Base-by-base conservation (phyloP, 2,329 filamentous ascomycete species). In the Raffaelea arxii region DNA sequence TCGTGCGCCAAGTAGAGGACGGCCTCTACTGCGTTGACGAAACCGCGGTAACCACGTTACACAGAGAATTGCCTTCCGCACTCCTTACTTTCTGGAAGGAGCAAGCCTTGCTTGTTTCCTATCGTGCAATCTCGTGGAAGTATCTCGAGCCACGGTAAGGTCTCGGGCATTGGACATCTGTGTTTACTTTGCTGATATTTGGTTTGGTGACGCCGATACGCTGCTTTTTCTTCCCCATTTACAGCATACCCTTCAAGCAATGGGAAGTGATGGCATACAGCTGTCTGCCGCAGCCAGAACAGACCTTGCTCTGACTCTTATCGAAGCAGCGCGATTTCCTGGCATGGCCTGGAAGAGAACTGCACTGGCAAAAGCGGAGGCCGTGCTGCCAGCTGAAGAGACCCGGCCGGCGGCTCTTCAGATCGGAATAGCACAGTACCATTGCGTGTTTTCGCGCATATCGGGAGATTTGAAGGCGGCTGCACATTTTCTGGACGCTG, bases 61-160 rank as follows among this genome's bases (percentile, higher is more conserved):
- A 25, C 21, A 23, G 25, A 7, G 38, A 25, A n/a, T 40, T 40
- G 38, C n/a, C 38, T 16, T 21, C 5, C 12, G 38, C 12, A 6
- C 7, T 16, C 19, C 38, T 40, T 40, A 25, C 38, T 40, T 40
- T 43, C 25, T 43, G 41, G 41, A n/a, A 35, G 11, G n/a, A 43
- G 41, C 41, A 43, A 14, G 41, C 41, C 23, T 32, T 43, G 25
- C 30, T 43, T 14, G n/a, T 43, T 32, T 9, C 25, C 25, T 43
- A 43, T 22, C 41, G 41, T 14, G 24, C 41, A 16, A 12, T 43
- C 25, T 27, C 41, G 11, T 43, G 41, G 41, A 43, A 32, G 25
- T 43, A 43, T 32, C 25, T 43, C 4, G 41, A 43, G 25, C 25
- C 25, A 32, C 30, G 19, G 41, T 43, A 43, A 4, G 41, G 19